Conservation (phyloP, 2,329 filamentous ascomycete species). For the Trichoderma harzianum region DNA sequence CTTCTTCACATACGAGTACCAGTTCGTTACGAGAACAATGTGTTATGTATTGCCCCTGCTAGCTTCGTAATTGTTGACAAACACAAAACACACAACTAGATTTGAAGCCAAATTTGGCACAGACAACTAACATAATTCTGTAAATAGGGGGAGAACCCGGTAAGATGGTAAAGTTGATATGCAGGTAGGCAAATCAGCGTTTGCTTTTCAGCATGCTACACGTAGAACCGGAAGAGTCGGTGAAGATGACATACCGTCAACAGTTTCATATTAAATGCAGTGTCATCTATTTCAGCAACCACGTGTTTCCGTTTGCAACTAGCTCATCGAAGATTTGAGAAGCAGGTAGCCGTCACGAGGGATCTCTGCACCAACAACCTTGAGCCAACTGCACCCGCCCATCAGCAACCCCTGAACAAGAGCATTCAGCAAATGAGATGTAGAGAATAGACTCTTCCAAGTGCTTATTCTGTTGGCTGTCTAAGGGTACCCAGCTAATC, state of each 20-base stretch:
- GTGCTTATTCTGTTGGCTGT: background rate
- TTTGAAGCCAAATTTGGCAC: too few relatives aligned
- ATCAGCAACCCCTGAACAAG: background rate
- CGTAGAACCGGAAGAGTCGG: background rate
- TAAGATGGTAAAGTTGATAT: background rate
- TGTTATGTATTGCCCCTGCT: background rate
- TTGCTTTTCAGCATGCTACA: background rate
- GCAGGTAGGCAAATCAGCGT: background rate
- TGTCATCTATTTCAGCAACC: background rate
- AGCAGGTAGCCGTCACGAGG: slow-evolving; percentile 4
- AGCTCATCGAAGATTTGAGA: background rate
- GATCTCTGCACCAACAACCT: background rate
- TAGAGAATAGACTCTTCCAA: background rate
- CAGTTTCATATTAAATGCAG: background rate
- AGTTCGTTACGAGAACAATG: background rate
- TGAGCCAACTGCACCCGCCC: background rate
- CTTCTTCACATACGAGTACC: too few relatives aligned
- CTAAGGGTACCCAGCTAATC: background rate
- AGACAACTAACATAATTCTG: background rate
- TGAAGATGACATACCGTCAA: background rate
- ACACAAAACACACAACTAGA: background rate
- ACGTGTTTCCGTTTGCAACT: background rate
- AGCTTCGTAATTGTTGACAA: background rate
- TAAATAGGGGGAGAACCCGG: background rate
- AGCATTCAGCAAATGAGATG: background rate